Evolutionary conservation across 495 filamentous ascomycete species (phyloP).

Genomic region (Aspergillus mulundensis): DNA sequence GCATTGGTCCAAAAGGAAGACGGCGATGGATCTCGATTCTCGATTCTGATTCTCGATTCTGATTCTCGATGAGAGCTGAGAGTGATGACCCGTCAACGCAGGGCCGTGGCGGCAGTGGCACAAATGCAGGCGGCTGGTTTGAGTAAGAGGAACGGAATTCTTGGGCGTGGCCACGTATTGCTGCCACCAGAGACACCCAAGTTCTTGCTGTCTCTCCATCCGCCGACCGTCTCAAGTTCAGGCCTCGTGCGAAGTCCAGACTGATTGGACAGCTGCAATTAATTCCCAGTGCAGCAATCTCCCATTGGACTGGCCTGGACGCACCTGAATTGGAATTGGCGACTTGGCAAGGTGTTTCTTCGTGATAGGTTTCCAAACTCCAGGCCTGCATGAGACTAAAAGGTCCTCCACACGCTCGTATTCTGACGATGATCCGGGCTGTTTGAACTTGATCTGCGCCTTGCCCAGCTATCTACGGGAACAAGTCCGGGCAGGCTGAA

Average conservation of each 20-base stretch:
- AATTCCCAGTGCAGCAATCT: background rate
- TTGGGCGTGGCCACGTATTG: no score
- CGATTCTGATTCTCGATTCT: no score
- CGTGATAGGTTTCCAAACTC: constrained; percentile 19
- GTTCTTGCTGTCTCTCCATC: background rate
- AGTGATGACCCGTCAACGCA: constrained; percentile 11
- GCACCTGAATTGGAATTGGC: constrained; percentile 1
- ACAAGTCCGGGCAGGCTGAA: no score
- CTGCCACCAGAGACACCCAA: background rate
- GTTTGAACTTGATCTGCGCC: no score
- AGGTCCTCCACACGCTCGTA: background rate
- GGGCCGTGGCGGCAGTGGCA: constrained; percentile 5
- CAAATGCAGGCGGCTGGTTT: constrained; percentile 23
- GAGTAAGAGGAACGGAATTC: constrained; percentile 11
- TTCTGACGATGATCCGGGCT: no score
- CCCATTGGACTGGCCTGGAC: background rate
- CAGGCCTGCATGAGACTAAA: constrained; percentile 11
- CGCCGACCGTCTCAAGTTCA: no score
- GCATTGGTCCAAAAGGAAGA: background rate
- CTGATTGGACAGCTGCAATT: background rate
- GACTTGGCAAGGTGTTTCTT: constrained; percentile 5
- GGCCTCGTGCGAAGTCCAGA: background rate
- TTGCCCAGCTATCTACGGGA: no score
- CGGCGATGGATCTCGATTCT: background rate
- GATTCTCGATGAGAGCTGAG: background rate